Conservation (phyloP, 1,139 yeast genomes). For the Debaryomyces sp. region DNA sequence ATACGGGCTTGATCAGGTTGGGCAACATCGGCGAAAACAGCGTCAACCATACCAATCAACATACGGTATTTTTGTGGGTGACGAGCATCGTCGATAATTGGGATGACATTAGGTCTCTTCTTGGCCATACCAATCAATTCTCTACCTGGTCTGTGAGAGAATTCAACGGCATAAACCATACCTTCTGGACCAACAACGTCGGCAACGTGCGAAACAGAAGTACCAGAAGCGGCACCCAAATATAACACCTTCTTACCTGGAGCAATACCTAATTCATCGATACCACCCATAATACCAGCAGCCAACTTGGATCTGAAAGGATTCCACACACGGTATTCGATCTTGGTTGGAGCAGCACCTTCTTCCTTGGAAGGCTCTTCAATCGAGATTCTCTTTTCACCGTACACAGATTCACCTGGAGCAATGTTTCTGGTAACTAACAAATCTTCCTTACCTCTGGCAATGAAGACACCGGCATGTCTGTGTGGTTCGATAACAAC, state of each 20-base stretch:
- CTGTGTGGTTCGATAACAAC: slow-evolving; percentile 98
- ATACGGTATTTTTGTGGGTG: slow-evolving; percentile 99
- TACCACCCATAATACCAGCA: slow-evolving; percentile 99
- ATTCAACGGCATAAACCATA: slow-evolving; percentile 97
- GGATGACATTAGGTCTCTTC: slow-evolving; percentile 99
- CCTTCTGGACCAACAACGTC: slow-evolving; percentile 99
- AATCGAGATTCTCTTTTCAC: slow-evolving; percentile 93
- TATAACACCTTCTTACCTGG: slow-evolving; percentile 98
- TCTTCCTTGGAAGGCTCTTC: slow-evolving; percentile 91
- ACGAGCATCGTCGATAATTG: slow-evolving; percentile 99
- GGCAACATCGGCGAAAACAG: slow-evolving; percentile 98
- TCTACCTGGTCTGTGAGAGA: slow-evolving; percentile 99
- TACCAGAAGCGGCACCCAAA: slow-evolving; percentile 99
- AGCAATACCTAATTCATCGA: slow-evolving; percentile 94
- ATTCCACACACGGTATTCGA: slow-evolving; percentile 99
- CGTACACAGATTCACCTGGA: slow-evolving; percentile 98
- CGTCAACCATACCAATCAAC: slow-evolving; percentile 98
- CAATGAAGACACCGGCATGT: slow-evolving; percentile 97
- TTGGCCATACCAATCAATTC: slow-evolving; percentile 99
- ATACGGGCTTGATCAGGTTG: slow-evolving; percentile 99
- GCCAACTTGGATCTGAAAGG: slow-evolving; percentile 99
- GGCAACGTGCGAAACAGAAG: slow-evolving; percentile 97
- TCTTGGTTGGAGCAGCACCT: slow-evolving; percentile 88
- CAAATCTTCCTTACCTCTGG: slow-evolving; percentile 99
- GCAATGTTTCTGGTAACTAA: slow-evolving; percentile 95